Conservation (phyloP, 164 flowering plant species). For the Dillenia turbinata region DNA sequence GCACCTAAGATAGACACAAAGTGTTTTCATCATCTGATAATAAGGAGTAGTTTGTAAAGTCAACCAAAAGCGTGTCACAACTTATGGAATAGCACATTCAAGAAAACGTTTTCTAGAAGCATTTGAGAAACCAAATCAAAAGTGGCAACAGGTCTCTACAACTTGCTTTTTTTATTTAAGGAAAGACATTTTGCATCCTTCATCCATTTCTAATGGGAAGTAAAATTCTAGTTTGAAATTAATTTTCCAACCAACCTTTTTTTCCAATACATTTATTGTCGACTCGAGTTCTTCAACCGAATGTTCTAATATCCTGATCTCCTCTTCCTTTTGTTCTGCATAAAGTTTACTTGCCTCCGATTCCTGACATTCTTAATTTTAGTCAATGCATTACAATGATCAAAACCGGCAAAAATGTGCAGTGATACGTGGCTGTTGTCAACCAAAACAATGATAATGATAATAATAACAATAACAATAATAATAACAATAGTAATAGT, state of each 20-base stretch:
- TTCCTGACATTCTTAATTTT: constrained; percentile 30
- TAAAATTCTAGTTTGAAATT: constrained; percentile 1
- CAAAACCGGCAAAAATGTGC: neutral
- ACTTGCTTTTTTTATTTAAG: neutral
- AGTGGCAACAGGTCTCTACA: neutral
- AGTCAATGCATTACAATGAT: neutral
- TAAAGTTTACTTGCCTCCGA: constrained; percentile 70
- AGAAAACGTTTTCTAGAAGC: no score
- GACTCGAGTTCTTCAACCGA: constrained; percentile 87
- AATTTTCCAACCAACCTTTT: constrained; percentile 42
- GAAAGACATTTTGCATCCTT: neutral
- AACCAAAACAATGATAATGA: neutral
- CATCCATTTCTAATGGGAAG: neutral
- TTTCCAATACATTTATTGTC: constrained; percentile 78
- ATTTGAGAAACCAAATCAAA: no score
- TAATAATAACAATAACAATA: neutral
- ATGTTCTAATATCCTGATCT: constrained; percentile 72
- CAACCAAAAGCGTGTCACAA: constrained; percentile 3
- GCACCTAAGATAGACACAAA: constrained; percentile 38
- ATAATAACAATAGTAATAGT: neutral
- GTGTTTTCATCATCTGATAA: constrained; percentile 1
- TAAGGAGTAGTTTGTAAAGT: neutral
- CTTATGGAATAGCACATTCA: neutral
- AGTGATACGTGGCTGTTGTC: no score
- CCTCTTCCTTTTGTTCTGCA: constrained; percentile 94